Conservation (phyloP, 2,329 filamentous ascomycete genomes). For the Claviceps pusilla region DNA sequence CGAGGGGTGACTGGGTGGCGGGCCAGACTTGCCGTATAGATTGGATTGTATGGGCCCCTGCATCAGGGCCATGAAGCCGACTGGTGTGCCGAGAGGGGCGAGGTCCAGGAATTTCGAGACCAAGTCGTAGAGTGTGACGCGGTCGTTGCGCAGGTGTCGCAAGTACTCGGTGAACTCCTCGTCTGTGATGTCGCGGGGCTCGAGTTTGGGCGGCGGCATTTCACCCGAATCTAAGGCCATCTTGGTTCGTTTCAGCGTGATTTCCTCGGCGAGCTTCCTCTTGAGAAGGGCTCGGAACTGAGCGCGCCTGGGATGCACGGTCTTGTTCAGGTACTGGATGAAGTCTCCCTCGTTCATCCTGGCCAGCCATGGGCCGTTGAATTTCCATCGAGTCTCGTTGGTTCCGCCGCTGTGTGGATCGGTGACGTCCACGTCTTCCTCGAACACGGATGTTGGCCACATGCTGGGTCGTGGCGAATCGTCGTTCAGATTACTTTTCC, state of each 20-base stretch:
- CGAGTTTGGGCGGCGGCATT: constrained; percentile 14
- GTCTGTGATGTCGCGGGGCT: constrained; percentile 29
- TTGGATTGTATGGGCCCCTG: constrained; percentile 14
- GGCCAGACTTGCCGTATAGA: constrained; percentile 37
- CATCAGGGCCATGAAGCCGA: constrained; percentile 14
- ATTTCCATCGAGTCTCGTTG: constrained; percentile 47
- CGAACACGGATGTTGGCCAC: constrained; percentile 40
- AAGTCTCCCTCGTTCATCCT: constrained; percentile 48
- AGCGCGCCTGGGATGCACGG: constrained; percentile 35
- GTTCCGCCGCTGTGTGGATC: constrained; percentile 20
- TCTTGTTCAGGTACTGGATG: constrained; percentile 35
- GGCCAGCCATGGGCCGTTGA: constrained; percentile 50
- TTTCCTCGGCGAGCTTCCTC: constrained; percentile 30
- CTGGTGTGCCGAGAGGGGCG: constrained; percentile 30
- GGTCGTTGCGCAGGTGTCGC: constrained; percentile 36
- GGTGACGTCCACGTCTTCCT: constrained; percentile 41
- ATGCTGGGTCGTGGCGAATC: constrained; percentile 8
- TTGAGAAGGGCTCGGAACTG: constrained; percentile 42
- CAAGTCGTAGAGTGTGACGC: constrained; percentile 33
- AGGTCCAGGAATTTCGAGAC: constrained; percentile 49
- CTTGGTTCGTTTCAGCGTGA: constrained; percentile 23
- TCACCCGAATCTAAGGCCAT: constrained; percentile 25
- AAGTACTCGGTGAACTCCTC: constrained; percentile 37
- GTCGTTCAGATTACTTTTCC: constrained; percentile 7
- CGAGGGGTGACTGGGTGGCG: constrained; percentile 47